A percentile compares a stretch with the other conserved stretches of the same genome.
Conservation (phyloP, 2,329 filamentous ascomycete species). For the Ophiocordyceps robertsii region DNA sequence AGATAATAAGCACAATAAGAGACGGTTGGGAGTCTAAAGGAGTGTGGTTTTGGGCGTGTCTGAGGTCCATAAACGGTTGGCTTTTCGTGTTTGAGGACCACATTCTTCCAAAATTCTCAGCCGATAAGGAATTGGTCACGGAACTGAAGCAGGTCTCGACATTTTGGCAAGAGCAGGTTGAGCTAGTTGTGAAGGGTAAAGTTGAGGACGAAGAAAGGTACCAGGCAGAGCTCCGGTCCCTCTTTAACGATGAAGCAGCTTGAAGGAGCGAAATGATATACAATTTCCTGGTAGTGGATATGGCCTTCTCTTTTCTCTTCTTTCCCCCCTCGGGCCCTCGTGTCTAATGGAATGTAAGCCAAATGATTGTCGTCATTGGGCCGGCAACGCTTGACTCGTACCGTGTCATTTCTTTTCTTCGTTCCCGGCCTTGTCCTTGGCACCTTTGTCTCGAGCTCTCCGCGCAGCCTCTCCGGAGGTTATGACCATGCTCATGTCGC, state of each 20-base stretch:
- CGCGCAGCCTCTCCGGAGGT: too few relatives aligned
- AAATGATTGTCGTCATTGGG: too few relatives aligned
- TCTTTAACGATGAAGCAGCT: background rate
- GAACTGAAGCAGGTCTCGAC: slow-evolving; percentile 5
- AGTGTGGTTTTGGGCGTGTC: slow-evolving; percentile 10
- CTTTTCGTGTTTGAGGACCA: slow-evolving; percentile 9
- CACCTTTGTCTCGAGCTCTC: too few relatives aligned
- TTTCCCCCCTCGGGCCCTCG: too few relatives aligned
- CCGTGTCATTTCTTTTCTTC: too few relatives aligned
- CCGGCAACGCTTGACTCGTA: too few relatives aligned
- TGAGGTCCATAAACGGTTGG: slow-evolving; percentile 8
- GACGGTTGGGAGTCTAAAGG: slow-evolving; percentile 8
- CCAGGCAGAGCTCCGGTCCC: slow-evolving; percentile 4
- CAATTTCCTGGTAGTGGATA: too few relatives aligned
- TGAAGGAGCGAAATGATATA: background rate
- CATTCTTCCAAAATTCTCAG: slow-evolving; percentile 6
- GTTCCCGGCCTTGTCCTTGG: too few relatives aligned
- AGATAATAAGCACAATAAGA: slow-evolving; percentile 6
- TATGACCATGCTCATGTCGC: too few relatives aligned
- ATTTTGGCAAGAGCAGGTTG: slow-evolving; percentile 5
- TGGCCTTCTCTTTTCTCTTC: too few relatives aligned
- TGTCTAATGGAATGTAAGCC: too few relatives aligned
- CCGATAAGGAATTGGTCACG: slow-evolving; percentile 3
- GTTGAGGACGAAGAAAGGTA: slow-evolving; percentile 7
- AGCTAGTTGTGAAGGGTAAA: slow-evolving; percentile 3